These are phyloP conservation scores for Brassica carinata DNA, from an alignment of 345 rosid genomes.

Conservation along the genomic window DNA sequence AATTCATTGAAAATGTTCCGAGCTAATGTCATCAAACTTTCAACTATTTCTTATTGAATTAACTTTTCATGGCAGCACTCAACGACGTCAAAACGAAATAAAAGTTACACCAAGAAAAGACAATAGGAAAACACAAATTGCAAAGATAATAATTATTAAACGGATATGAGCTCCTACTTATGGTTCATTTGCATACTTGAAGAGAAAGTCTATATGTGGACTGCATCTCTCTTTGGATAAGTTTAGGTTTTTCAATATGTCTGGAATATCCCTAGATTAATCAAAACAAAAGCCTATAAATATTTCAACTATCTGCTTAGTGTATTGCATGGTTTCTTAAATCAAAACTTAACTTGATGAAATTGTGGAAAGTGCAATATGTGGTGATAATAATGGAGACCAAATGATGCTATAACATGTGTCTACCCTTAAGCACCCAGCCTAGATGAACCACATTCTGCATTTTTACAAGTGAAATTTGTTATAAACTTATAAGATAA, in stretches of 20 bases:
- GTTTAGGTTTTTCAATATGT: too few relatives aligned
- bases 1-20: constrained; percentile 30
- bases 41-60: constrained; percentile 29
- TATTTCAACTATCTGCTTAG: neutral
- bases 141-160: neutral
- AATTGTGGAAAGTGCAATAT: constrained; percentile 22
- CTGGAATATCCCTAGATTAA: too few relatives aligned
- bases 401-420: constrained; percentile 43
- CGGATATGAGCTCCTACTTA: too few relatives aligned
- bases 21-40: constrained; percentile 28
- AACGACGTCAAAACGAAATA: constrained; percentile 17
- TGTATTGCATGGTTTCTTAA: neutral
- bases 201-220: too few relatives aligned
- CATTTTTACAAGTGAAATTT: neutral
- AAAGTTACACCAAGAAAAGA: constrained; percentile 18
- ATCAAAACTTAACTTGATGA: constrained; percentile 4
- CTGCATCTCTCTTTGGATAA: too few relatives aligned
- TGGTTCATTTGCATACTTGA: too few relatives aligned
- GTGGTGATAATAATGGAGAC: constrained; percentile 36
- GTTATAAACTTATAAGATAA: neutral
- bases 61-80: constrained; percentile 38
- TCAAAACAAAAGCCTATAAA: too few relatives aligned
- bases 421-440: constrained; percentile 42
- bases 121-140: constrained; percentile 19
- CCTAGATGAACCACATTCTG: constrained; percentile 31